phyloP scores from a whole-genome alignment of 2,329 filamentous ascomycete species.

The Stagonosporopsis cucurbitacearum region DNA sequence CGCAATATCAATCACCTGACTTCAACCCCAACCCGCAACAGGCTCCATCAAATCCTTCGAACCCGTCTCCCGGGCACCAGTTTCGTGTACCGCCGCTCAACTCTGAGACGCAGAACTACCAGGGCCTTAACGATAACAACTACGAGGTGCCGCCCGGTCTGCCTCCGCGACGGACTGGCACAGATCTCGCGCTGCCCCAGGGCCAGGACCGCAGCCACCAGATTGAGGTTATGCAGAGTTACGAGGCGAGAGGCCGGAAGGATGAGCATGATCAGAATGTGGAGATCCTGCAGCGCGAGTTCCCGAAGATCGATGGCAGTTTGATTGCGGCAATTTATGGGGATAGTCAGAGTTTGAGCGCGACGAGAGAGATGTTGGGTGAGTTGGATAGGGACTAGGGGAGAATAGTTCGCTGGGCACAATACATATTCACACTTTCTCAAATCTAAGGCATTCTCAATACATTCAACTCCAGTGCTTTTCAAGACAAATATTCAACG shows the following conservation, averaged over 20 bases:
- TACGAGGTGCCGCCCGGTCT: constrained; percentile 31
- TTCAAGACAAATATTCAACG: too few species aligned
- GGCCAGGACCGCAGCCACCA: constrained; percentile 52
- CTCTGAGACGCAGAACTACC: constrained; percentile 17
- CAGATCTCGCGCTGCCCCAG: constrained; percentile 51
- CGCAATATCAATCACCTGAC: constrained; percentile 18
- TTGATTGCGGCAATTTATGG: constrained; percentile 56
- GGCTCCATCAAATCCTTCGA: constrained; percentile 5
- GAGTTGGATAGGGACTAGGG: constrained; percentile 39
- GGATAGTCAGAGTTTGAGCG: constrained; percentile 50
- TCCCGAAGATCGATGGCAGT: constrained; percentile 53
- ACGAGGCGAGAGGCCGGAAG: constrained; percentile 43
- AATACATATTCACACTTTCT: background rate
- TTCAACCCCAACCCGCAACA: constrained; percentile 15
- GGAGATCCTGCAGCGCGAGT: constrained; percentile 52
- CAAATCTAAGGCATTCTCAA: background rate
- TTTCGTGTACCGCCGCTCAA: constrained; percentile 13
- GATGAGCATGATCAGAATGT: constrained; percentile 52
- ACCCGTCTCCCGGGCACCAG: constrained; percentile 9
- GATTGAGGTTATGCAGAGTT: constrained; percentile 52
- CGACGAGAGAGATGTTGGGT: constrained; percentile 54
- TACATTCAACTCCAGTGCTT: background rate
- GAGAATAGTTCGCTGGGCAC: background rate
- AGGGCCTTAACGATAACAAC: constrained; percentile 18
- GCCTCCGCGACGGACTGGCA: constrained; percentile 39